These are phyloP conservation scores for Lasiodiplodia sp. DNA, from an alignment of 2,329 filamentous ascomycete genomes.

Conservation along the genomic window DNA sequence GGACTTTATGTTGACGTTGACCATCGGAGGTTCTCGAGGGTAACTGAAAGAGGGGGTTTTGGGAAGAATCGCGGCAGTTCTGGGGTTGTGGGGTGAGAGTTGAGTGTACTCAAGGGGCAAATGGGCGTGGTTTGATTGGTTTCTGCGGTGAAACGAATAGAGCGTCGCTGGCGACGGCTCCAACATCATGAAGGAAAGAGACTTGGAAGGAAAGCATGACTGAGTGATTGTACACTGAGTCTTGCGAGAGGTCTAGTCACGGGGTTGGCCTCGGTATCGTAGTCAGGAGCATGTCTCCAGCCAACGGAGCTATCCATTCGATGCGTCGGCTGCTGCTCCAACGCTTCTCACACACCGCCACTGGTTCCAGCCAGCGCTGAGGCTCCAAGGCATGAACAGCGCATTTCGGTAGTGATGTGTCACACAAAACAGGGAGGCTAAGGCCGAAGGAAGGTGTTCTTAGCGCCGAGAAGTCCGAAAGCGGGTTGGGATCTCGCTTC, in stretches of 20 bases:
- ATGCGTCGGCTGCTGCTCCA: background rate
- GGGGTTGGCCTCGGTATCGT: background rate
- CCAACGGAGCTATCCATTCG: background rate
- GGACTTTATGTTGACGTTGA: background rate
- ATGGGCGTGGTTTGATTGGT: background rate
- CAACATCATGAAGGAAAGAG: background rate
- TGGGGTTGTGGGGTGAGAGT: background rate
- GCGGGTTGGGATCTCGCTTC: slow-evolving; percentile 2
- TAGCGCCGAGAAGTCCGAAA: slow-evolving; percentile 23
- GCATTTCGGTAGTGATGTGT: background rate
- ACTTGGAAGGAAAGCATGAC: background rate
- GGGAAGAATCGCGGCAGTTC: background rate
- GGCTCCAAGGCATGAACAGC: background rate
- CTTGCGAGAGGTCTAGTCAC: background rate
- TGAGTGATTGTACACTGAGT: background rate
- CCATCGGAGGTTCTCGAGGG: background rate
- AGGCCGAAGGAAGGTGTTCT: background rate
- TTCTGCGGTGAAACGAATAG: background rate
- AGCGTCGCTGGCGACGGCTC: background rate
- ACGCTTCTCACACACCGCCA: background rate
- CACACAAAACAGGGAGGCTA: background rate
- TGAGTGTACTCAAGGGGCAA: background rate
- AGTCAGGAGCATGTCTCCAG: background rate
- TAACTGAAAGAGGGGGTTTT: background rate
- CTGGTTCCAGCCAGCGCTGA: background rate